phyloP scores from a whole-genome alignment of 83 land plant genomes.

The Larix sibirica region DNA sequence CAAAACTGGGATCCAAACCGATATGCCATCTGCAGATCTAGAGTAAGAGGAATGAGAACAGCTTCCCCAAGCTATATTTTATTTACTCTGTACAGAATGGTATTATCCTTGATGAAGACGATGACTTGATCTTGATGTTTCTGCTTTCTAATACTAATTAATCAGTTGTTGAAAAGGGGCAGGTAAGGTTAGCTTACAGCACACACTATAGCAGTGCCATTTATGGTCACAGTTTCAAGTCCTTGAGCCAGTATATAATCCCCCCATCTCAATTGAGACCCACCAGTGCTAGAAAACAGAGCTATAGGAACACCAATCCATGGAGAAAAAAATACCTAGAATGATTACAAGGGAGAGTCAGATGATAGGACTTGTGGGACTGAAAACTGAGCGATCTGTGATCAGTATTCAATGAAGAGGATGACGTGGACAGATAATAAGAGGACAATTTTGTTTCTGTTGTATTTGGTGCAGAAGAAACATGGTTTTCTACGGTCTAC shows the following conservation, averaged over 20 bases:
- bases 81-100: constrained; percentile 27
- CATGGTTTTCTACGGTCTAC: not conserved
- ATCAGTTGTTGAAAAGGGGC: constrained; percentile 36
- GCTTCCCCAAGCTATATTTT: constrained; percentile 36
- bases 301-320: not conserved
- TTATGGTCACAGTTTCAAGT: constrained; percentile 18
- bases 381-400: not conserved
- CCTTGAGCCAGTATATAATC: not conserved
- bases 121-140: constrained; percentile 22
- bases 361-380: not conserved
- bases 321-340: not conserved
- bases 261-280: not conserved
- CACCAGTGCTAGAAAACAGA: not conserved
- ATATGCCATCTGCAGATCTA: not conserved
- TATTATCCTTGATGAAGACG: constrained; percentile 30
- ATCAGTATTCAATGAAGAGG: not conserved
- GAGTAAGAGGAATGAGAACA: constrained; percentile 31
- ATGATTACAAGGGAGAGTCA: not conserved
- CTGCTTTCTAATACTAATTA: constrained; percentile 29
- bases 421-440: not conserved
- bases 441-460: not conserved
- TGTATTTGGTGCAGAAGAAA: not conserved
- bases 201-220: constrained; percentile 31
- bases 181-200: constrained; percentile 32
- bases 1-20: not conserved